Evolutionary conservation across 495 filamentous ascomycete genomes (phyloP).

Genomic region (Aspergillus wentii): DNA sequence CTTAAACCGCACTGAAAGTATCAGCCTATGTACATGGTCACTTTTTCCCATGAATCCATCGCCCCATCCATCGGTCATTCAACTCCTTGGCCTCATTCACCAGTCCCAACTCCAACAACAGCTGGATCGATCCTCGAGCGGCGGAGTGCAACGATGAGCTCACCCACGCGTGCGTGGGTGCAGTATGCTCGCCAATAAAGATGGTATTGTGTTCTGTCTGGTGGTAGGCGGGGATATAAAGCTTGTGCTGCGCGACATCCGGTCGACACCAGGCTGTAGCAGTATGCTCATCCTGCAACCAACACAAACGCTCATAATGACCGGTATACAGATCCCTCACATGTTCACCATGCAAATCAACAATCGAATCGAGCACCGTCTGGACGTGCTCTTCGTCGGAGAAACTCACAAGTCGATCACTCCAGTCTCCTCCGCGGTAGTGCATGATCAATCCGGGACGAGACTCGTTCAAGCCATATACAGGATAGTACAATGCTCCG

Average conservation of each 20-base stretch:
- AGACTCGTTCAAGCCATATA: constrained; percentile 55
- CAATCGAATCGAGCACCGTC: constrained; percentile 50
- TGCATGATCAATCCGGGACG: constrained; percentile 56
- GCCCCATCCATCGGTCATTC: constrained; percentile 60
- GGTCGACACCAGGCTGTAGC: constrained; percentile 50
- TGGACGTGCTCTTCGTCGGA: constrained; percentile 49
- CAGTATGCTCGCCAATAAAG: constrained; percentile 65
- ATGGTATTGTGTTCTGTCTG: constrained; percentile 60
- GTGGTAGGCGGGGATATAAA: constrained; percentile 64
- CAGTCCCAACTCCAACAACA: constrained; percentile 60
- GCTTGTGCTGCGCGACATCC: constrained; percentile 51
- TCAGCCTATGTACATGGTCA: no score
- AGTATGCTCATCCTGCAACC: constrained; percentile 47
- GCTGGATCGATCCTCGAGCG: constrained; percentile 55
- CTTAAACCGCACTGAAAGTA: no score
- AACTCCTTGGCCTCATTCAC: constrained; percentile 63
- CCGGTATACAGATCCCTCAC: constrained; percentile 52
- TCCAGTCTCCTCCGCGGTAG: constrained; percentile 44
- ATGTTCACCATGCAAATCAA: constrained; percentile 53
- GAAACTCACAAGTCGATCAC: constrained; percentile 37
- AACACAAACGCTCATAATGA: constrained; percentile 51
- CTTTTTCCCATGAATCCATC: constrained; percentile 57
- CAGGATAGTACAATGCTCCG: constrained; percentile 55
- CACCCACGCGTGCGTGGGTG: constrained; percentile 66
- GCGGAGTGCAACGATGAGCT: constrained; percentile 57